These are phyloP conservation scores for Yamadazyma atlantica DNA, from an alignment of 1,139 yeast species.

Conservation along the genomic window DNA sequence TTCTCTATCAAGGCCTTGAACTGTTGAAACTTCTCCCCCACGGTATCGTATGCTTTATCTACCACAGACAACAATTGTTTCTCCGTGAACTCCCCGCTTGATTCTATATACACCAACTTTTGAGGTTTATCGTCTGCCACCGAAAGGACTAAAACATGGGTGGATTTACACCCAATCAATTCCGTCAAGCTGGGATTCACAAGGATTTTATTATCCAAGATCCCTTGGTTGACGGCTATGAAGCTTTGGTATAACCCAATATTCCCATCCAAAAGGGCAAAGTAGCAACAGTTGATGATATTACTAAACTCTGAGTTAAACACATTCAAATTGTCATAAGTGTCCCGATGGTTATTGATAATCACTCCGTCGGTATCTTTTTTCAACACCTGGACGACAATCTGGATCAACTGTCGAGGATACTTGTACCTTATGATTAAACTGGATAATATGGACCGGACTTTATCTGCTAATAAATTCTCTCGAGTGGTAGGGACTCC, in stretches of 20 bases:
- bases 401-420: constrained; percentile 83
- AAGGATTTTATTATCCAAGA: constrained; percentile 27
- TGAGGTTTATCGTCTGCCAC: constrained; percentile 51
- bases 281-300: constrained; percentile 67
- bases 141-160: constrained; percentile 67
- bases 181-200: constrained; percentile 44
- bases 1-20: constrained; percentile 48
- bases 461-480: constrained; percentile 67
- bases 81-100: constrained; percentile 68
- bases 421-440: constrained; percentile 64
- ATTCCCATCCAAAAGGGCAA: constrained; percentile 80
- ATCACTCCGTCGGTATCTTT: constrained; percentile 47
- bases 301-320: constrained; percentile 61
- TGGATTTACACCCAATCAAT: constrained; percentile 49
- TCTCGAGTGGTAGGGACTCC: constrained; percentile 83
- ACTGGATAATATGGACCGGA: constrained; percentile 61
- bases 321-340: constrained; percentile 26
- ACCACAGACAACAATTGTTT: constrained; percentile 50
- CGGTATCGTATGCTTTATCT: constrained; percentile 45
- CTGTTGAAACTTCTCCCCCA: constrained; percentile 42
- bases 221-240: constrained; percentile 43
- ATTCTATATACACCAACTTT: constrained; percentile 64
- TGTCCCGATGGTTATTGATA: constrained; percentile 23
- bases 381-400: constrained; percentile 68
- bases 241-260: constrained; percentile 65